A percentile compares a stretch with the other conserved stretches of the same genome.
Conservation (phyloP, 345 rosid genomes). For the Gossypium turneri region DNA sequence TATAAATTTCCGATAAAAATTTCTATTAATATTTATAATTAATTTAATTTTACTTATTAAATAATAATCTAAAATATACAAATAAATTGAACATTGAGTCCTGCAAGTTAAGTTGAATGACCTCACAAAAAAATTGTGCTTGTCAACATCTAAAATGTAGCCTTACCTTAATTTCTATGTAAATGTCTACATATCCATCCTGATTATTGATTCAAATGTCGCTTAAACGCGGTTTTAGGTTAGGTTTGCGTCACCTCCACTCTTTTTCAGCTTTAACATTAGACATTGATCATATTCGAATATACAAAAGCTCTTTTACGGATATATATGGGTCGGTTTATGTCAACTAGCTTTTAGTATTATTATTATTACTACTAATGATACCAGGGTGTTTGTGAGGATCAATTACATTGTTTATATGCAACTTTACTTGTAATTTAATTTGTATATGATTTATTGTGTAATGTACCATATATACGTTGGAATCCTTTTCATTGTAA, state of each 20-base stretch:
- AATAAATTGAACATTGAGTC: too few species aligned
- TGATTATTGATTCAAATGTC: neutral
- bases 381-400: too few species aligned
- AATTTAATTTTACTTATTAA: too few species aligned
- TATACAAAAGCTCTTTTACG: neutral
- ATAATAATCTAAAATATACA: too few species aligned
- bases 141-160: neutral
- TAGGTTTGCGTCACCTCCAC: conserved; percentile 5
- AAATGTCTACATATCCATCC: neutral
- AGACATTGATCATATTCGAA: too few species aligned
- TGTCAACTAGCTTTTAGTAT: neutral
- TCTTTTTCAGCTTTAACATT: neutral
- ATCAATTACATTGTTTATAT: too few species aligned
- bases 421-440: too few species aligned
- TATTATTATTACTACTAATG: too few species aligned
- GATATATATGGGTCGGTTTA: neutral
- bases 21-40: neutral
- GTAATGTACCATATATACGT: too few species aligned
- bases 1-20: neutral
- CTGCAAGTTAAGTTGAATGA: too few species aligned
- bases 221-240: conserved; percentile 10
- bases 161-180: neutral
- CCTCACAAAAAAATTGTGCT: neutral
- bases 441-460: too few species aligned
- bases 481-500: too few species aligned